Base-by-base conservation (phyloP, 345 rosid species). In the Arabidopsis suecica region DNA sequence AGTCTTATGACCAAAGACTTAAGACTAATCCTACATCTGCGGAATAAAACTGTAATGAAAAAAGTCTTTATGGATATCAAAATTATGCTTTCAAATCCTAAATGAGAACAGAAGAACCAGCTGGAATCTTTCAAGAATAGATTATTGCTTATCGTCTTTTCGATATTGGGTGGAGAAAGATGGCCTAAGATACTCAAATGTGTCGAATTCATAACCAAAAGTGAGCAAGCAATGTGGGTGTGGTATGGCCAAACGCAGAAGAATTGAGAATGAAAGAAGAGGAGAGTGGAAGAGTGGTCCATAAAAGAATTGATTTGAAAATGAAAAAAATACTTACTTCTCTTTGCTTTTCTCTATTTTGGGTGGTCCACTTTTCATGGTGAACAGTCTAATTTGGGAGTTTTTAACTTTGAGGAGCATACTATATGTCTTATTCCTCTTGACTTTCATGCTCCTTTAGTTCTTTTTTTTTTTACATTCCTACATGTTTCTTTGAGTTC, bases 221-320 rank as follows among this genome's bases (percentile, higher is more conserved):
- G 79, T 76, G 62, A 76, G 53, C 64, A 69, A 53, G 50, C 79
- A 69, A 61, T 69, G 75, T 76, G 65, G 44, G 70, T 69, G 70
- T 75, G 75, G 62, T 68, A 69, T 76, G 75, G 75, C 62, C 73
- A 75, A 68, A 75, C 56, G 61, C 70, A 76, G 40, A 69, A 69
- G 49, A 56, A 54, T 36, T 70, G 69, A 69, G 75, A 76, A 62
- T 76, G 79, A 76, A 61, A 68, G 74, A 68, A 76, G 74, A 76
- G 16, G 40, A 61, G 57, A 76, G 79, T 76, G 79, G 79, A 76
- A n/a, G 41, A 76, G 75, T 76, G 79, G 79, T 76, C 79, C 79
- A 33, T 76, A 22, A 16, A 16, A 61, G 57, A 59, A 76, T 59
- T 68, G 28, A 50, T 20, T 23, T 68, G 30, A 20, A 9, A 40